Base-by-base conservation (phyloP, 352 stramenopile genomes). In the Pythium guiyangense region DNA sequence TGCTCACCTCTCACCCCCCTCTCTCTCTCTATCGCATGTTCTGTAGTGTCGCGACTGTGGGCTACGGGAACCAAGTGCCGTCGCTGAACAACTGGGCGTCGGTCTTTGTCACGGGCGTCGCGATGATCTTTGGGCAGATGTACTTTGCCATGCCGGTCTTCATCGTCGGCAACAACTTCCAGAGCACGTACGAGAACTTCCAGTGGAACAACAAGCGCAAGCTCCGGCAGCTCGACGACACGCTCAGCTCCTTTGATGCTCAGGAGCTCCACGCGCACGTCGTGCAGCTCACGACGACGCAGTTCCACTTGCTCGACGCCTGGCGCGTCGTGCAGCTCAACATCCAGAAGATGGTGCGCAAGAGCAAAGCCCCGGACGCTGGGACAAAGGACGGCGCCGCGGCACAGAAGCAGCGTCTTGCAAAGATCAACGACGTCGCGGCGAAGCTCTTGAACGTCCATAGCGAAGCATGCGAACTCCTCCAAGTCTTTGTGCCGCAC, bases 101-200 rank as follows among this genome's bases (percentile, higher is more conserved):
- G 4, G 20, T 89, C 27, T 37, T 70, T 29, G 63, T 91, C 26
- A 76, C 79, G 6, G 79, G 70, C 45, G 52, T 84, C 22, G 79
- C 71, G 10, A 93, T 93, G 84, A 77, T 93, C 34, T 74, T 86
- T 43, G 84, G 84, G 0, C 69, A 86, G 46, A 78, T 91, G n/a
- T 93, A 91, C 52, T 77, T 93, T 27, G 72, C 80, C 6, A 89
- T 91, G 81, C 84, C 84, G 3, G 52, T 91, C 17, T 81, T 83
- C 4, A 90, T 90, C 64, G 69, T 93, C 49, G 84, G 84, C 17
- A 87, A 77, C 48, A 89, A 89, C 37, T 93, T 88, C 52, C 64
- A 90, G 17, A 62, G 60, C 22, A 84, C 69, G 2, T 81, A 88
- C 64, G 73, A 87, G 45, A 73, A 69, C 27, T 86, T 84, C 52